Evolutionary conservation across 1,284 basidiomycete species (phyloP).

Genomic region (Schizophyllum commune): DNA sequence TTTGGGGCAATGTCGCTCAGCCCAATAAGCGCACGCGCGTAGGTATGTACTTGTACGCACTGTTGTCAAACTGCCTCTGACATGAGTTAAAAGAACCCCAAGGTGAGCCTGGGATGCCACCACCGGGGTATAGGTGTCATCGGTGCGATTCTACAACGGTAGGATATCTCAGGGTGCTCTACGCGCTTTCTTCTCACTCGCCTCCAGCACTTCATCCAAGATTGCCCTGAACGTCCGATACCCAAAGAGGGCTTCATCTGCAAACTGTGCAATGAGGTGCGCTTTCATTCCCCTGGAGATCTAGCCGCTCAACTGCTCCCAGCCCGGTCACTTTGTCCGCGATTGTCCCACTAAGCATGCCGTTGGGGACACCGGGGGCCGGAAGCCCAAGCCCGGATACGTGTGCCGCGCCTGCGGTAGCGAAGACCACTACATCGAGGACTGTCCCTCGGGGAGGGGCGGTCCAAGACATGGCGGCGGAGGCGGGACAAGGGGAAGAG

Average conservation of each 20-base stretch:
- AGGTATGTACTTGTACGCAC: conserved; percentile 28
- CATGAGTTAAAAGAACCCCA: conserved; percentile 17
- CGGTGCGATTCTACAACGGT: conserved; percentile 73
- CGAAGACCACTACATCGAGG: conserved; percentile 75
- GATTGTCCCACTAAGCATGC: conserved; percentile 78
- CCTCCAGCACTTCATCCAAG: conserved; percentile 64
- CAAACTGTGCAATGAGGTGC: conserved; percentile 65
- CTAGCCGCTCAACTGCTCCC: conserved; percentile 2
- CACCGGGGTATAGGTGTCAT: conserved; percentile 67
- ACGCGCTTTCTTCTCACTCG: conserved; percentile 3
- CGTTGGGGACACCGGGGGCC: conserved; percentile 68
- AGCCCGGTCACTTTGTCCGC: conserved; percentile 78
- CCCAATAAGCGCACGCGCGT: conserved; percentile 47
- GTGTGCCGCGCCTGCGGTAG: conserved; percentile 85
- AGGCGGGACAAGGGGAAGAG: conserved; percentile 27
- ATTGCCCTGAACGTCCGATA: conserved; percentile 65
- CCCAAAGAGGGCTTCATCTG: conserved; percentile 84
- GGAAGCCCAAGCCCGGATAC: conserved; percentile 76
- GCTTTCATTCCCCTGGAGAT: conserved; percentile 10
- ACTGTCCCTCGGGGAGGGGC: conserved; percentile 69
- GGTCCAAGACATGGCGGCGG: conserved; percentile 27
- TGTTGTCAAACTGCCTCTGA: background rate
- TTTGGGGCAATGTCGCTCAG: conserved; percentile 55
- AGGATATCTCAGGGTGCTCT: conserved; percentile 12
- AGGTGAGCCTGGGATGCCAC: conserved; percentile 48